Evolutionary conservation across 2,329 filamentous ascomycete species (phyloP).

Genomic region (Stachybotrys chartarum): DNA sequence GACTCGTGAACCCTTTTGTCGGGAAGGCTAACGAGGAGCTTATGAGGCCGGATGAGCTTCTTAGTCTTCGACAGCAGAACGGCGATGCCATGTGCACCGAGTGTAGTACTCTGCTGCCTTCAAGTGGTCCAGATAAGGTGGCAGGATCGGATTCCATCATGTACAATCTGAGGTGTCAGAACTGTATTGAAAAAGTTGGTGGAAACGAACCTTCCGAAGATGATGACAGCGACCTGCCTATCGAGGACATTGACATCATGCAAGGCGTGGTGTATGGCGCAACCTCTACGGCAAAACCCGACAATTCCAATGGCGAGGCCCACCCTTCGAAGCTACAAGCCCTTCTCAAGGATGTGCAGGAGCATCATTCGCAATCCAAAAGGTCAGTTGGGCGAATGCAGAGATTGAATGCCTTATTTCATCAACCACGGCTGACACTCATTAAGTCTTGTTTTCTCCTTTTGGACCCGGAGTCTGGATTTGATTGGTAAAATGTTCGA

Average conservation of each 20-base stretch:
- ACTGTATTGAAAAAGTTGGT: not conserved
- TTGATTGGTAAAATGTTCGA: conserved; percentile 21
- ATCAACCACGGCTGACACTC: conserved; percentile 20
- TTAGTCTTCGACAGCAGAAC: not conserved
- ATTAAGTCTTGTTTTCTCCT: conserved; percentile 35
- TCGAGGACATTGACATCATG: not conserved
- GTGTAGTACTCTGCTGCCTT: not conserved
- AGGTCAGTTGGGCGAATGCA: not conserved
- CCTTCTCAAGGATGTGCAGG: not conserved
- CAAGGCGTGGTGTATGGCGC: not conserved
- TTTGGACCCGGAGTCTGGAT: conserved; percentile 30
- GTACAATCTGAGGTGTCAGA: not conserved
- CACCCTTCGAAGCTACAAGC: not conserved
- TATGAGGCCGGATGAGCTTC: not conserved
- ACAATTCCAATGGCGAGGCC: not conserved
- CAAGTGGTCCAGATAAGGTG: not conserved
- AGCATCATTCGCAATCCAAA: not conserved
- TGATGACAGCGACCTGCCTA: not conserved
- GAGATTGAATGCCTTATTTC: too few relatives aligned
- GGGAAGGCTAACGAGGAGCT: not conserved
- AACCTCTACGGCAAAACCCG: not conserved
- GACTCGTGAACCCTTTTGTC: not conserved
- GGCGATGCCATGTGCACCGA: not conserved
- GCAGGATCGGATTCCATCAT: not conserved
- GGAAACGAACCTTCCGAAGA: not conserved